phyloP scores from a whole-genome alignment of 495 filamentous ascomycete species.

The Bombardia bombarda region DNA sequence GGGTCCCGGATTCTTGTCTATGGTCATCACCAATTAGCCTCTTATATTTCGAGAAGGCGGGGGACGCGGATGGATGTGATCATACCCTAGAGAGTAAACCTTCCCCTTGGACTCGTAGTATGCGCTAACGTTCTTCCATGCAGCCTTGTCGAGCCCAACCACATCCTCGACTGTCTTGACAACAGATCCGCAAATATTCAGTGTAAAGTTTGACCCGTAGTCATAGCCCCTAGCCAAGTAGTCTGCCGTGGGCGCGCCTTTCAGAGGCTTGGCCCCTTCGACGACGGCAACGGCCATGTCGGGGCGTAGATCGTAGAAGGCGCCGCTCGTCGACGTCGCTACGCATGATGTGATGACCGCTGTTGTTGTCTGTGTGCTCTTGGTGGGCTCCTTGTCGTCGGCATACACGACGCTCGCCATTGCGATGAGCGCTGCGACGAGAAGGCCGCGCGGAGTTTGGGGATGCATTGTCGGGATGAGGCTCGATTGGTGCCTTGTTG shows the following conservation, averaged over 20 bases:
- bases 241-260: constrained; percentile 50
- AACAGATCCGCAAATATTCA: constrained; percentile 89
- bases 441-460: constrained; percentile 2
- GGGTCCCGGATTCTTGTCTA: constrained; percentile 59
- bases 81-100: constrained; percentile 78
- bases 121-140: constrained; percentile 82
- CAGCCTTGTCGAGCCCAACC: constrained; percentile 52
- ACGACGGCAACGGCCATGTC: constrained; percentile 50
- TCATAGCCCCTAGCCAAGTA: constrained; percentile 81
- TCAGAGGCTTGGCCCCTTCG: constrained; percentile 49
- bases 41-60: background rate
- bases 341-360: constrained; percentile 60
- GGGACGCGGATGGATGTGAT: background rate
- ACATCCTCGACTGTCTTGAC: constrained; percentile 68
- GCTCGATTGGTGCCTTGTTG: background rate
- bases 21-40: constrained; percentile 4
- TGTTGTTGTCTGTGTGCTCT: constrained; percentile 10
- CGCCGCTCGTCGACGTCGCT: constrained; percentile 62
- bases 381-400: constrained; percentile 7
- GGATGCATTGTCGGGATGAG: constrained; percentile 13
- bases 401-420: constrained; percentile 10
- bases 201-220: constrained; percentile 81
- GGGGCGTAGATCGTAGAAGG: constrained; percentile 84
- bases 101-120: constrained; percentile 69
- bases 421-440: constrained; percentile 15